These are phyloP conservation scores for Guyanaporus albipodus DNA, from an alignment of 768 basidiomycete genomes.

Conservation along the genomic window DNA sequence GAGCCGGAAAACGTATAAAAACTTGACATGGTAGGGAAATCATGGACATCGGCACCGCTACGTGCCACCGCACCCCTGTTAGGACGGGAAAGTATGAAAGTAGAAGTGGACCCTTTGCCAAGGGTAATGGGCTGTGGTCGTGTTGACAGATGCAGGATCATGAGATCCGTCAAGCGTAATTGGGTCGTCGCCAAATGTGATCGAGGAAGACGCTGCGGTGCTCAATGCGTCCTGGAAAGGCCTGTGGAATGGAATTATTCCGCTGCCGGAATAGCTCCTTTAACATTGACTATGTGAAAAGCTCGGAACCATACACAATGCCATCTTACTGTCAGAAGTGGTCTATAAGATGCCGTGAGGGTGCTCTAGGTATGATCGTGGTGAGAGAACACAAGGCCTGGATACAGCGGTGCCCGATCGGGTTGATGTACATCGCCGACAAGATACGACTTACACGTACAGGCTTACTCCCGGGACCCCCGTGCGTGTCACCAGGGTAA, in stretches of 20 bases:
- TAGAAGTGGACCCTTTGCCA: conserved; percentile 4
- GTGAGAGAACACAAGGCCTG: conserved; percentile 16
- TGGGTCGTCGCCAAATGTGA: conserved; percentile 15
- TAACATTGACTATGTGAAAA: conserved; percentile 18
- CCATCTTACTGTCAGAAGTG: conserved; percentile 22
- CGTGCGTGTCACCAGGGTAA: conserved; percentile 27
- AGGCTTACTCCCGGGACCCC: conserved; percentile 8
- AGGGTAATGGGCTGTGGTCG: conserved; percentile 24
- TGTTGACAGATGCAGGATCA: conserved; percentile 17
- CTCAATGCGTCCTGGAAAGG: conserved; percentile 18
- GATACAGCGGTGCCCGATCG: conserved; percentile 21
- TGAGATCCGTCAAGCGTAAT: conserved; percentile 18
- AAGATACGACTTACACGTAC: conserved; percentile 12
- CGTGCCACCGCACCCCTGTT: conserved; percentile 5
- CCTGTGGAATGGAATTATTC: conserved; percentile 20
- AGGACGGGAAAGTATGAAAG: conserved; percentile 5
- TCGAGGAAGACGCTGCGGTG: conserved; percentile 24
- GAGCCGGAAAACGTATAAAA: not conserved
- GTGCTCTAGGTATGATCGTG: conserved; percentile 12
- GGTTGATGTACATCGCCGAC: conserved; percentile 7
- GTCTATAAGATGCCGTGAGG: conserved; percentile 5
- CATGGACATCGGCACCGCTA: not conserved
- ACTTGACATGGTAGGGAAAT: conserved; percentile 2
- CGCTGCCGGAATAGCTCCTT: conserved; percentile 16
- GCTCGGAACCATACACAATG: conserved; percentile 5